These are phyloP conservation scores for Leonotis leonurus DNA, from an alignment of 257 asterid genomes.

Conservation along the genomic window DNA sequence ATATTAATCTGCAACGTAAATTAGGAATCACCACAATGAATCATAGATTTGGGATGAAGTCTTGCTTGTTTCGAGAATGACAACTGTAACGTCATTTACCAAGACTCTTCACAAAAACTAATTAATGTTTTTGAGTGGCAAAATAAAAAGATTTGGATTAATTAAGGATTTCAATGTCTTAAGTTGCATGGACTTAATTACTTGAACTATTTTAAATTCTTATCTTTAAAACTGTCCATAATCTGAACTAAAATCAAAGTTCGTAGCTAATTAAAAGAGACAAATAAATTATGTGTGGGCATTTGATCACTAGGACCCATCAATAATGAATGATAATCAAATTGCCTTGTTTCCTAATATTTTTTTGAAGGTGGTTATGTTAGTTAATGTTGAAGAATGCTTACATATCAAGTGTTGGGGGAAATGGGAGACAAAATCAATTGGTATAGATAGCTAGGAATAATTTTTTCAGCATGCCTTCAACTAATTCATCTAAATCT, in stretches of 20 bases:
- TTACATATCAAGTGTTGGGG: slow-evolving; percentile 5
- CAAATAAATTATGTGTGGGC: neutral
- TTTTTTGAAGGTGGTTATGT: slow-evolving; percentile 19
- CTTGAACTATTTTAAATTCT: too few species aligned
- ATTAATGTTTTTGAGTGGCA: too few species aligned
- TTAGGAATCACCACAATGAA: neutral
- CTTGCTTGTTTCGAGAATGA: neutral
- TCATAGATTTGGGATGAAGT: neutral
- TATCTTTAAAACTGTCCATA: too few species aligned
- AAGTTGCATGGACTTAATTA: too few species aligned
- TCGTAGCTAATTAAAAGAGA: neutral
- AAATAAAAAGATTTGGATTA: neutral
- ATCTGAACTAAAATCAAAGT: too few species aligned
- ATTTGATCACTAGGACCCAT: neutral
- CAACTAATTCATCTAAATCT: slow-evolving; percentile 1
- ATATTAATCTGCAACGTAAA: too few species aligned
- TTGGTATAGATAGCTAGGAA: slow-evolving; percentile 18
- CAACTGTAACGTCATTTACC: neutral
- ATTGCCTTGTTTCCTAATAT: neutral
- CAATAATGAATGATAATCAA: neutral
- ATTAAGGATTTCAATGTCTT: neutral
- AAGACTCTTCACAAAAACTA: too few species aligned
- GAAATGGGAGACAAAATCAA: slow-evolving; percentile 24
- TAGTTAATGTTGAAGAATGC: slow-evolving; percentile 17
- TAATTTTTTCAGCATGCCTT: slow-evolving; percentile 11